A percentile compares a stretch with the other conserved stretches of the same genome.
Evolutionary conservation across 2,329 filamentous ascomycete genomes (phyloP).

Genomic region (Hysterium pulicare): DNA sequence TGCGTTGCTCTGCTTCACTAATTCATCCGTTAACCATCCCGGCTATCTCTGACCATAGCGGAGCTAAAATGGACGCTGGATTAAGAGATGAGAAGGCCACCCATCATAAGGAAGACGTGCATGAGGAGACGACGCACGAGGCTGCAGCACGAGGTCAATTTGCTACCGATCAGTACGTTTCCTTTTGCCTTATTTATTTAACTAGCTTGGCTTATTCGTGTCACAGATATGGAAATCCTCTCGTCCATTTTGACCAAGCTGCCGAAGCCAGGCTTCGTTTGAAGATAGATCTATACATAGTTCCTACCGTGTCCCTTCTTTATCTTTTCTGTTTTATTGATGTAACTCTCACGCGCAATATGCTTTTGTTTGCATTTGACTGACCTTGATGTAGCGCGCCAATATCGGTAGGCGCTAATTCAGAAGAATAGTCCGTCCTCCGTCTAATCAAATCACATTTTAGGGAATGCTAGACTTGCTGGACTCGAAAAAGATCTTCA

Average conservation of each 20-base stretch:
- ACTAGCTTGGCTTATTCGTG: conserved; percentile 19
- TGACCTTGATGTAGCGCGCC: not conserved
- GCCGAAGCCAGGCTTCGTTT: conserved; percentile 57
- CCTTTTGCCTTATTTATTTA: not conserved
- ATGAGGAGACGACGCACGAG: conserved; percentile 5
- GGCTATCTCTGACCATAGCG: too few relatives aligned
- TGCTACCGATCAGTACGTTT: conserved; percentile 7
- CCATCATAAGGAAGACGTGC: not conserved
- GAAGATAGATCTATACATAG: conserved; percentile 64
- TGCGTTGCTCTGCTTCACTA: too few relatives aligned
- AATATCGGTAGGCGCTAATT: too few relatives aligned
- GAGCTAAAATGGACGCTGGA: too few relatives aligned
- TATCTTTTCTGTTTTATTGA: conserved; percentile 75
- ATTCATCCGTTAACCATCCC: too few relatives aligned
- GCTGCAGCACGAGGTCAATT: conserved; percentile 9
- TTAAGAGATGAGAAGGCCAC: too few relatives aligned
- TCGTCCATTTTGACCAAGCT: conserved; percentile 49
- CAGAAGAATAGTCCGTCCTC: not conserved
- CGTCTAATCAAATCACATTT: too few relatives aligned
- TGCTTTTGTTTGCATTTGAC: not conserved
- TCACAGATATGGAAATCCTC: conserved; percentile 29
- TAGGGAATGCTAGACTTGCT: conserved; percentile 66
- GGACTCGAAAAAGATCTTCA: conserved; percentile 61
- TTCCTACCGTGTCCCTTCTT: conserved; percentile 63
- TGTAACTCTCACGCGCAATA: not conserved